Evolutionary conservation across 257 asterid genomes (phyloP).

Genomic region (Solanum sejunctum): DNA sequence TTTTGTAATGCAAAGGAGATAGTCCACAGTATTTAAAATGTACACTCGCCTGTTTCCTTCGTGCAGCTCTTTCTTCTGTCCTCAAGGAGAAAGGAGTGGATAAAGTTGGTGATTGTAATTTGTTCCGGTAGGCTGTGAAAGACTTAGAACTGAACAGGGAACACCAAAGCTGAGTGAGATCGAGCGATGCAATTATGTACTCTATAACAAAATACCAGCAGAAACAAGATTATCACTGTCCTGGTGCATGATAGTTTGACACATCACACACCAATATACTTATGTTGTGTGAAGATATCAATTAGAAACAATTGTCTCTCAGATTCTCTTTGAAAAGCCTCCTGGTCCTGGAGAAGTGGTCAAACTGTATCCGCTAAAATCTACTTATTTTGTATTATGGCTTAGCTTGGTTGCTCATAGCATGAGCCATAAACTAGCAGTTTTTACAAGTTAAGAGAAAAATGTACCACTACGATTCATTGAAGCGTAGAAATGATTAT

Average conservation of each 20-base stretch:
- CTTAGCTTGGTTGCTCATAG: neutral
- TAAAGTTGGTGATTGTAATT: constrained; percentile 53
- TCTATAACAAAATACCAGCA: neutral
- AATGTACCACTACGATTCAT: neutral
- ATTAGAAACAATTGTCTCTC: neutral
- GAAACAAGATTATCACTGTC: neutral
- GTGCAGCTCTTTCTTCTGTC: constrained; percentile 82
- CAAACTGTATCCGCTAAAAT: neutral
- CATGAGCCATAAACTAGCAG: neutral
- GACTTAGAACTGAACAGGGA: constrained; percentile 36
- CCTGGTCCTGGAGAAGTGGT: neutral
- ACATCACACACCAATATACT: neutral
- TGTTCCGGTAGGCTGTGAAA: constrained; percentile 55
- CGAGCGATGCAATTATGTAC: neutral
- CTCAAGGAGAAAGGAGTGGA: constrained; percentile 64
- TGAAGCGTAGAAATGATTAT: neutral
- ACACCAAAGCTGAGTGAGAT: neutral
- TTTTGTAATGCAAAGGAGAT: neutral
- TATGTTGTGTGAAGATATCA: neutral
- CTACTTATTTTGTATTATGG: neutral
- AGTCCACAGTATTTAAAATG: neutral
- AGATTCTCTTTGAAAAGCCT: neutral
- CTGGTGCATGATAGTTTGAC: neutral
- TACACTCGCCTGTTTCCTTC: constrained; percentile 69
- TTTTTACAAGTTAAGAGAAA: neutral